phyloP scores from a whole-genome alignment of 2,329 filamentous ascomycete species.

The Apiospora arundinis region DNA sequence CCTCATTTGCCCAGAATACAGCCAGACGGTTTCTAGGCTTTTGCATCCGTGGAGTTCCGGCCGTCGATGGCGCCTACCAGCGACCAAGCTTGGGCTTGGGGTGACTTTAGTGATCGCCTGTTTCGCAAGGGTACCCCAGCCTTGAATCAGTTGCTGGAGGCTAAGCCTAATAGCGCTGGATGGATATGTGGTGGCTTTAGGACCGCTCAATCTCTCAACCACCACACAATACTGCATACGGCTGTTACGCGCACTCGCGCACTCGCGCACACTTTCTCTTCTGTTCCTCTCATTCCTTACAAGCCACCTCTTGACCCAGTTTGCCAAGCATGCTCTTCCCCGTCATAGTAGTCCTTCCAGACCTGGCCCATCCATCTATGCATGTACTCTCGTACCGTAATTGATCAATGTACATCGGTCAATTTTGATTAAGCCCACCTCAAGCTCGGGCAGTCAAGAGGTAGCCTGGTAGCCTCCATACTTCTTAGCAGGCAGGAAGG shows the following conservation, averaged over 20 bases:
- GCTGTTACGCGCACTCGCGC: background rate
- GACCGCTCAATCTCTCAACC: conserved; percentile 14
- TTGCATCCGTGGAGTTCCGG: conserved; percentile 14
- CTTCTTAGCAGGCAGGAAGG: no score
- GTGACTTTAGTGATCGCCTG: conserved; percentile 7
- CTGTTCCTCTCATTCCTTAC: conserved; percentile 6
- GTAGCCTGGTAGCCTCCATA: no score
- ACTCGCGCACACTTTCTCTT: no score
- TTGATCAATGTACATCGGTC: background rate
- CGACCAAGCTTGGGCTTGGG: background rate
- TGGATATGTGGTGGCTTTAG: conserved; percentile 6
- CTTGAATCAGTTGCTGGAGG: conserved; percentile 3
- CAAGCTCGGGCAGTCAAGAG: background rate
- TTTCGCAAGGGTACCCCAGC: conserved; percentile 3
- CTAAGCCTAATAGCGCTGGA: conserved; percentile 1
- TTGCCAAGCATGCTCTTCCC: conserved; percentile 2
- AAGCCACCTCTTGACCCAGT: conserved; percentile 6
- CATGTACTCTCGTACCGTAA: background rate
- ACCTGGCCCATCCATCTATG: background rate
- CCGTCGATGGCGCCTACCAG: conserved; percentile 7
- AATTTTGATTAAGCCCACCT: background rate
- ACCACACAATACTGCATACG: conserved; percentile 7
- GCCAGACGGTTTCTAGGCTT: background rate
- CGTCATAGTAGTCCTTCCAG: background rate
- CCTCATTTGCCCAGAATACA: background rate